phyloP scores from a whole-genome alignment of 768 basidiomycete genomes.

The Lentinus tigrinus region DNA sequence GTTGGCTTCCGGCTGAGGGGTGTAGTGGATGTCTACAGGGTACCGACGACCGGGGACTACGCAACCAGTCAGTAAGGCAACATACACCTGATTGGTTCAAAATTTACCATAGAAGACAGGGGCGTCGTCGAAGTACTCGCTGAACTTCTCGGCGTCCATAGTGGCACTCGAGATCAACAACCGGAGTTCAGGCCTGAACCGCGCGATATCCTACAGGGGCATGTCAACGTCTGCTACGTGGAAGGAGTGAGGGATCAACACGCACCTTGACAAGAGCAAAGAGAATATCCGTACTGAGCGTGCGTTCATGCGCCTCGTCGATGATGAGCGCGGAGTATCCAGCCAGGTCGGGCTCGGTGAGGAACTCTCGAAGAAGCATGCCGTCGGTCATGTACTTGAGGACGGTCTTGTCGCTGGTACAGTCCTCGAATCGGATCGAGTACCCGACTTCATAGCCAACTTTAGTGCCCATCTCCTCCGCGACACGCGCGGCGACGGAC shows the following conservation, averaged over 20 bases:
- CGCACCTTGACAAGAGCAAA: conserved; percentile 98
- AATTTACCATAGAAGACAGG: conserved; percentile 87
- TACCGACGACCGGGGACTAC: conserved; percentile 95
- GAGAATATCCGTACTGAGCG: conserved; percentile 96
- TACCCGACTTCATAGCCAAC: conserved; percentile 99
- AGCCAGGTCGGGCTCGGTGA: conserved; percentile 95
- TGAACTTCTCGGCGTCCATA: conserved; percentile 97
- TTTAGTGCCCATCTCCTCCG: conserved; percentile 97
- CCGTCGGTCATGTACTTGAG: conserved; percentile 99
- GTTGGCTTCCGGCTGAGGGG: conserved; percentile 98
- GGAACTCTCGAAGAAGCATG: conserved; percentile 94
- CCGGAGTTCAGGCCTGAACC: conserved; percentile 92
- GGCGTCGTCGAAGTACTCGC: conserved; percentile 94
- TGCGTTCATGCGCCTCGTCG: conserved; percentile 98
- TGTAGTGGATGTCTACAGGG: conserved; percentile 98
- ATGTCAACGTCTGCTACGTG: conserved; percentile 29
- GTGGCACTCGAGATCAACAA: conserved; percentile 95
- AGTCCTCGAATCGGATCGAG: conserved; percentile 99
- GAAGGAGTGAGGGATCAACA: conserved; percentile 23
- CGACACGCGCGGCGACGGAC: conserved; percentile 98
- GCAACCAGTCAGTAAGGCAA: conserved; percentile 9
- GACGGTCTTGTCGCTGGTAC: conserved; percentile 98
- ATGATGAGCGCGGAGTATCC: conserved; percentile 95
- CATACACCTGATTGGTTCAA: no score
- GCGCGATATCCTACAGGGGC: conserved; percentile 81